Evolutionary conservation across 768 basidiomycete species (phyloP), one percentile per base, ranked within the genome.

Genomic region (Amanita pseudoporphyria): DNA sequence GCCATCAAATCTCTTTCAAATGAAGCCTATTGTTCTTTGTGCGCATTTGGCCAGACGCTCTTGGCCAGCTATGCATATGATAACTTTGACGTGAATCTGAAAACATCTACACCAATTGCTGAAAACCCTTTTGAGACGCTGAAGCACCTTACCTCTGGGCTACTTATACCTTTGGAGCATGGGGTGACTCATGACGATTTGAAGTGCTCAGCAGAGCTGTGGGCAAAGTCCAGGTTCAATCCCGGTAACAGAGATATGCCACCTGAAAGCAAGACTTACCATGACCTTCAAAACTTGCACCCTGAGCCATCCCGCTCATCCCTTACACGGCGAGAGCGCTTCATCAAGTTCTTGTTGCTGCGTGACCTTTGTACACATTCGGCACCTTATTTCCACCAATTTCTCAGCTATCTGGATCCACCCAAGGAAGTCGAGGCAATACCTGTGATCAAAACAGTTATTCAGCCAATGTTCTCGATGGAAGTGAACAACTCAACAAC

Each of bases 51-150:
- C 6, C 55, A 53, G 26, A 55, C 59, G 9, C 32, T 63, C 1
- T 28, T 49, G 2, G 46, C 47, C 4, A 41, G 31, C 3, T 61
- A 57, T 49, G n/a, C n/a, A n/a, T n/a, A n/a, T n/a, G n/a, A n/a
- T n/a, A n/a, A n/a, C n/a, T n/a, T n/a, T n/a, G n/a, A 64, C 39
- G 51, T 62, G 13, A 45, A 62, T 30, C 40, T 64, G 9, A 55
- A 57, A 32, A 22, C 19, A 18, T n/a, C 39, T 6, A 36, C 53
- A 16, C 56, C 57, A 16, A 58, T 58, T 22, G 19, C 60, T 3
- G 53, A 60, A 36, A 53, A 53, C 7, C 30, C 52, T 32, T 12
- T 21, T 3, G 41, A 54, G 6, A 56, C 52, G 1, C 54, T 65
- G 12, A 57, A 55, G 12, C 60, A 62, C 40, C 43, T 62, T 5